These are phyloP conservation scores for Asterochloris erici DNA, from an alignment of 139 green algal genomes.

Conservation along the genomic window DNA sequence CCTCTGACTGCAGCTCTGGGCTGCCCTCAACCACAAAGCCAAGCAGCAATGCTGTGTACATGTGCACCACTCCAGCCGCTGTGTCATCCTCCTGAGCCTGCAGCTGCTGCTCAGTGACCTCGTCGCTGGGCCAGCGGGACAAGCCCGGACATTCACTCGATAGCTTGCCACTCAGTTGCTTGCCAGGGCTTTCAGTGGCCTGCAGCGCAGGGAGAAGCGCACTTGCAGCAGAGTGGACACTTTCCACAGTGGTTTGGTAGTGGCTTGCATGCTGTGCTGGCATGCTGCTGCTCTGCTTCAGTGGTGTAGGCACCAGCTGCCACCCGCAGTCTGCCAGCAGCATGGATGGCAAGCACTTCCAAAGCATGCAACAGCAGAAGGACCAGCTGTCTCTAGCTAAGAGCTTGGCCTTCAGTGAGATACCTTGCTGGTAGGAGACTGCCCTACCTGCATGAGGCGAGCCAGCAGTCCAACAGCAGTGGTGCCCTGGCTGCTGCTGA, in stretches of 20 bases:
- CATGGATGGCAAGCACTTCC: background rate
- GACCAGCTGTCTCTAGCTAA: too few species aligned
- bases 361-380: background rate
- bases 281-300: too few species aligned
- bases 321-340: too few species aligned
- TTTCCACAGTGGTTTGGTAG: too few species aligned
- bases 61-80: conserved; percentile 56
- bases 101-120: conserved; percentile 35
- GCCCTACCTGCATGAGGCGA: conserved; percentile 7
- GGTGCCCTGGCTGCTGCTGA: background rate
- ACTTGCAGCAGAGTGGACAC: too few species aligned
- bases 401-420: background rate
- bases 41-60: conserved; percentile 68
- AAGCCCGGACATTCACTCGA: too few species aligned
- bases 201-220: too few species aligned
- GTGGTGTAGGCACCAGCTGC: too few species aligned
- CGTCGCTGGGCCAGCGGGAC: background rate
- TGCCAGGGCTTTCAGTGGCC: too few species aligned
- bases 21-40: conserved; percentile 59
- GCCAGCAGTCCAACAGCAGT: background rate
- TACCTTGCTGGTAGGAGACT: background rate
- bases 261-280: too few species aligned
- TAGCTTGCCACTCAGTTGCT: too few species aligned
- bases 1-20: conserved; percentile 10
- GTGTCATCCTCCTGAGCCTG: conserved; percentile 24